Percentiles rank a stretch among this genome's conserved stretches.
These are phyloP conservation scores for Wickerhamomyces mucosus DNA, from an alignment of 805 yeast species.

Conservation along the genomic window DNA sequence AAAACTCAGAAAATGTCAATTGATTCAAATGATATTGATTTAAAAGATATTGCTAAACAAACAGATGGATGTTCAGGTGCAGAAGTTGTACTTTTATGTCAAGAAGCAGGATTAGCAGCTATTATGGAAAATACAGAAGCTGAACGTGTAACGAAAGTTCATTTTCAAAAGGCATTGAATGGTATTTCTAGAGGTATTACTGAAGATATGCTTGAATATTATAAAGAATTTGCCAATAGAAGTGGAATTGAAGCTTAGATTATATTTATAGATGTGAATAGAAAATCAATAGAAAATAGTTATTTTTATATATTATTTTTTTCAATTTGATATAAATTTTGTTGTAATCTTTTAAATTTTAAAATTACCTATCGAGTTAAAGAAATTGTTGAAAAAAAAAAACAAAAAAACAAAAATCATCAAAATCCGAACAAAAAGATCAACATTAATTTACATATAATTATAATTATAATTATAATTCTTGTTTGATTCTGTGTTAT, in stretches of 20 bases:
- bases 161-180: conserved; percentile 61
- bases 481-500: too few species aligned
- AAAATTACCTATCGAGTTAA: too few species aligned
- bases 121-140: conserved; percentile 68
- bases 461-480: too few species aligned
- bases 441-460: too few species aligned
- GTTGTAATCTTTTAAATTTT: too few species aligned
- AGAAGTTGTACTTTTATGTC: conserved; percentile 83
- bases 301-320: too few species aligned
- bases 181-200: conserved; percentile 77
- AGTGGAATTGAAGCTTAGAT: conserved; percentile 25
- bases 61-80: conserved; percentile 97
- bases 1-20: conserved; percentile 58
- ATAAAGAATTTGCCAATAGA: conserved; percentile 37
- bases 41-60: conserved; percentile 42
- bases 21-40: conserved; percentile 32
- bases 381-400: too few species aligned
- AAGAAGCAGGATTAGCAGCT: conserved; percentile 94
- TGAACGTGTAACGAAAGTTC: conserved; percentile 43
- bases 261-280: too few species aligned
- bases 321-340: too few species aligned
- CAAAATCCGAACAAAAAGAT: too few species aligned
- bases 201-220: conserved; percentile 73
- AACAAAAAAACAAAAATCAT: too few species aligned
- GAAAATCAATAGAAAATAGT: too few species aligned